Evolutionary conservation across 1,284 basidiomycete genomes (phyloP).

Genomic region (Lignosus rhinocerotis): DNA sequence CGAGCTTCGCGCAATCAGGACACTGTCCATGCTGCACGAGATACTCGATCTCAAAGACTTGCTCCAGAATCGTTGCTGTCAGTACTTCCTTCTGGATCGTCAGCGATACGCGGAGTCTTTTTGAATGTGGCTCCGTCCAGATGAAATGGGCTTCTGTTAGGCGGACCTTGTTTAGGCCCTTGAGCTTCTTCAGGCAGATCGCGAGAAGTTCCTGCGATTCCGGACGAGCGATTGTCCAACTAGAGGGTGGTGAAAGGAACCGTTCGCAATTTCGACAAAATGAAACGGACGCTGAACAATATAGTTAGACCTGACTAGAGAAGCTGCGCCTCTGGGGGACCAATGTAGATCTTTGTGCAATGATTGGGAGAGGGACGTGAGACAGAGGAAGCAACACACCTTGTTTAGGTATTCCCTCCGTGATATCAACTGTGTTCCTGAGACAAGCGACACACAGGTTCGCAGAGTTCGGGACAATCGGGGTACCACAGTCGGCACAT

Average conservation of each 20-base stretch:
- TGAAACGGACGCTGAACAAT: conserved; percentile 75
- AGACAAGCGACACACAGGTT: conserved; percentile 95
- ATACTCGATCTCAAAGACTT: conserved; percentile 97
- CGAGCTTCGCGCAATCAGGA: conserved; percentile 89
- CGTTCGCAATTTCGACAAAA: conserved; percentile 97
- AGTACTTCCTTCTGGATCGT: conserved; percentile 99
- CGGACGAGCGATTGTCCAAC: conserved; percentile 86
- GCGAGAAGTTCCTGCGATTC: conserved; percentile 94
- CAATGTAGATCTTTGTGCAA: too few relatives aligned
- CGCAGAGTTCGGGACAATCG: conserved; percentile 94
- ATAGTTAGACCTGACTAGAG: neutral
- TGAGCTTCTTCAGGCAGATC: conserved; percentile 91
- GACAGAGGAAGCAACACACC: conserved; percentile 39
- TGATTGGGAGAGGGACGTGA: neutral
- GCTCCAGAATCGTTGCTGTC: conserved; percentile 93
- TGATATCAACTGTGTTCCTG: conserved; percentile 93
- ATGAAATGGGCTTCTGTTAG: conserved; percentile 97
- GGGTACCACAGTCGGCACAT: conserved; percentile 83
- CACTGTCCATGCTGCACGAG: conserved; percentile 97
- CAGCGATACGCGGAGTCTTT: conserved; percentile 89
- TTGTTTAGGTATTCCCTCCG: conserved; percentile 98
- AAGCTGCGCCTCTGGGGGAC: too few relatives aligned
- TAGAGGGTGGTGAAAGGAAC: conserved; percentile 88
- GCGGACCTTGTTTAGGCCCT: conserved; percentile 92
- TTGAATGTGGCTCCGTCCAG: conserved; percentile 99